Base-by-base conservation (phyloP, 768 basidiomycete genomes). In the Tulasnella sp. region DNA sequence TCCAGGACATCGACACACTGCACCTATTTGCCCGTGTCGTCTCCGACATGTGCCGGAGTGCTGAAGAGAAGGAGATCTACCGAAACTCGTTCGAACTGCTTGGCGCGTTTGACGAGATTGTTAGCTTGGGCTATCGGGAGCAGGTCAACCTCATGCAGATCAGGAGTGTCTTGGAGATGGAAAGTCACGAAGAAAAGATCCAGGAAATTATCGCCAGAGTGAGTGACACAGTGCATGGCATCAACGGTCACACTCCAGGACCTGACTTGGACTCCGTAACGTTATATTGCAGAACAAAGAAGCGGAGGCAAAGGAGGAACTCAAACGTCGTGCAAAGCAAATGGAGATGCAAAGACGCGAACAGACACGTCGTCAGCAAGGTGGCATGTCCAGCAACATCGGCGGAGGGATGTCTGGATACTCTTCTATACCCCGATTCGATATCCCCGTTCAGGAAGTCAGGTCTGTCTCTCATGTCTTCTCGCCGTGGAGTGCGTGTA, bases 261-360 rank as follows among this genome's bases (percentile, higher is more conserved):
- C 25, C 5, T 8, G 17, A 25, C 29, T 37, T 51, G 23, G 36
- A 19, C 41, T 43, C 51, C 23, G 1, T 1, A 37, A 15, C 6
- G 21, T 12, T n/a, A 34, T 9, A 7, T 32, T 15, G 41, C 62
- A 93, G 85, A 98, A 99, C 75, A 98, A 98, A 71, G 96, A 99
- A 71, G 91, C 91, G 5, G 96, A 99, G 66, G 96, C 94, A 2
- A 99, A 99, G 68, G 96, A 99, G 68, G 94, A 97, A 66, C 84
- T 99, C 67, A 98, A 98, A 69, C 82, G 96, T 37, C 84, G 94
- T 29, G 93, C 96, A 0, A 96, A 96, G 68, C 92, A 97, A 66
- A 81, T 99, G 60, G 96, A 99, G 70, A 87, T 96, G 82, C 96
- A 98, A 67, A 82, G 94, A 39, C 77, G 93, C 32, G 94, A 99